Evolutionary conservation across 2,329 filamentous ascomycete species (phyloP).

Genomic region (Alternaria ethzedia): DNA sequence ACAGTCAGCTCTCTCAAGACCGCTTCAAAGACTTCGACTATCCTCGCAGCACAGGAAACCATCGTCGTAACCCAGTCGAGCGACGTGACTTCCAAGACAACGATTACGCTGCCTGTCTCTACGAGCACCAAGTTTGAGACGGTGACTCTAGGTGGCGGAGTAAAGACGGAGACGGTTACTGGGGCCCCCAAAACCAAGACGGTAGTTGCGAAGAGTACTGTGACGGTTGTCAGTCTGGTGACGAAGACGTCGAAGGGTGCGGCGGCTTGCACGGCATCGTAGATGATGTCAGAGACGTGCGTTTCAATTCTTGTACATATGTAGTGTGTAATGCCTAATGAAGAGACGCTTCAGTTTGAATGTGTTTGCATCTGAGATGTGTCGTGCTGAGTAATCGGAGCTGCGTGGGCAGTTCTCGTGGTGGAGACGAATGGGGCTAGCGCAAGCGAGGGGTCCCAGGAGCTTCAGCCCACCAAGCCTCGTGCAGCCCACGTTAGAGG

Average conservation of each 20-base stretch:
- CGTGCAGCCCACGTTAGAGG: not conserved
- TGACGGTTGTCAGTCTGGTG: conserved; percentile 10
- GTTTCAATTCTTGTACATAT: not conserved
- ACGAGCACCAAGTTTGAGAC: conserved; percentile 19
- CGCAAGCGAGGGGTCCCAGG: not conserved
- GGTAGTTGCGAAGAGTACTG: conserved; percentile 13
- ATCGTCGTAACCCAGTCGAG: conserved; percentile 12
- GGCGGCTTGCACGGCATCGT: conserved; percentile 9
- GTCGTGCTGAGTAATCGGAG: not conserved
- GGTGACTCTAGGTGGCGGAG: conserved; percentile 14
- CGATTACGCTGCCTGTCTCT: conserved; percentile 27
- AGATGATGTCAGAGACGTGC: not conserved
- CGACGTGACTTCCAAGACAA: conserved; percentile 20
- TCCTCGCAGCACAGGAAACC: conserved; percentile 16
- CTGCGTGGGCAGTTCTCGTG: not conserved
- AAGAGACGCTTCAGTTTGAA: not conserved
- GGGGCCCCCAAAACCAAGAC: conserved; percentile 18
- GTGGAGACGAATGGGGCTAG: not conserved
- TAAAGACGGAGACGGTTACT: conserved; percentile 18
- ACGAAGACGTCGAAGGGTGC: conserved; percentile 26
- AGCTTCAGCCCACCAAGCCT: not conserved
- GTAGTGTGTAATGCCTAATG: conserved; percentile 1
- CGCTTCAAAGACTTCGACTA: conserved; percentile 13
- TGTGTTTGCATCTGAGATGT: not conserved
- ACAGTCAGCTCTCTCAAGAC: conserved; percentile 28